Conservation (phyloP, 116 monocot genomes). For the Phalaenopsis hybrid region DNA sequence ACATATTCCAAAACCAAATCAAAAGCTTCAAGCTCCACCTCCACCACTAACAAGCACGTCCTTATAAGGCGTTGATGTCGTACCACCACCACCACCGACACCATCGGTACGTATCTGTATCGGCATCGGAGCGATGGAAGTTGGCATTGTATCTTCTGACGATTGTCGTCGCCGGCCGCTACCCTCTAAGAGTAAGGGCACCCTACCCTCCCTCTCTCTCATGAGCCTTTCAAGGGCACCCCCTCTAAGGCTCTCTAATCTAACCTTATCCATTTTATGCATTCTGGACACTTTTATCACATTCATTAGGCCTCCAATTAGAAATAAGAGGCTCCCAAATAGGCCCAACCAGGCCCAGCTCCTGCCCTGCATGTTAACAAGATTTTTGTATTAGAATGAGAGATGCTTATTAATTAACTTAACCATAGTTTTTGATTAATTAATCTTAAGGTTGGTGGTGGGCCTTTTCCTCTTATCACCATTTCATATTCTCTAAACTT, state of each 20-base stretch:
- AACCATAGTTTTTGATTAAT: no score
- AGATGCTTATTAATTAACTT: background rate
- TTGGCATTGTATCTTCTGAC: background rate
- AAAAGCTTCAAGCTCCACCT: conserved; percentile 17
- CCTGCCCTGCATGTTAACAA: conserved; percentile 33
- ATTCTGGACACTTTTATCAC: conserved; percentile 81
- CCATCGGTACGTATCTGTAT: background rate
- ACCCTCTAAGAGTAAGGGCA: conserved; percentile 51
- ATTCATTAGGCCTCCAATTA: conserved; percentile 60
- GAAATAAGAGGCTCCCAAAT: conserved; percentile 56
- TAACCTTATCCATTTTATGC: conserved; percentile 54
- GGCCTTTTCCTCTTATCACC: no score
- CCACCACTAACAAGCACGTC: conserved; percentile 36
- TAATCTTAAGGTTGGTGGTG: no score
- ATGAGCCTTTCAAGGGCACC: conserved; percentile 57
- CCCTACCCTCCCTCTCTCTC: conserved; percentile 40
- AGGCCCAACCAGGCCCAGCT: conserved; percentile 61
- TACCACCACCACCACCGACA: background rate
- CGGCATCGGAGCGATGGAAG: background rate
- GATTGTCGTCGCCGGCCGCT: conserved; percentile 4
- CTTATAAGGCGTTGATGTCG: conserved; percentile 30
- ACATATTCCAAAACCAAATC: background rate
- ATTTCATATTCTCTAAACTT: no score
- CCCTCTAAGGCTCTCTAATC: conserved; percentile 85
- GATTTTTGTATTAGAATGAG: background rate